These are phyloP conservation scores for Botryotinia narcissicola DNA, from an alignment of 2,329 filamentous ascomycete genomes.

Conservation along the genomic window DNA sequence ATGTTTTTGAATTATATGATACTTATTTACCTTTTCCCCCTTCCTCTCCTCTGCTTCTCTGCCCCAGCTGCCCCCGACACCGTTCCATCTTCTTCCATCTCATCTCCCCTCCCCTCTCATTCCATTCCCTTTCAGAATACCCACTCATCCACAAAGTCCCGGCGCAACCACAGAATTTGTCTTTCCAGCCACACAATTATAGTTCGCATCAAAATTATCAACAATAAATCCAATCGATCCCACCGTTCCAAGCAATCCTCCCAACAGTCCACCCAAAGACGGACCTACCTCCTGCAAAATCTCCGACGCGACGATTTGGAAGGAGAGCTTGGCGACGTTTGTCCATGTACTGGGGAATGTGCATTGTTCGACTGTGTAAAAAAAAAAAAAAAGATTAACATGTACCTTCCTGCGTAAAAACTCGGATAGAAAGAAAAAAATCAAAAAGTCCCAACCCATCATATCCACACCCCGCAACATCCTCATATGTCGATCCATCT, in stretches of 20 bases:
- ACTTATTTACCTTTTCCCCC: no score
- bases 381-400: no score
- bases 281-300: not conserved
- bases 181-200: not conserved
- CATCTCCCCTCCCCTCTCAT: no score
- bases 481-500: not conserved
- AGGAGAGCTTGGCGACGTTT: not conserved
- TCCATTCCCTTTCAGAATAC: not conserved
- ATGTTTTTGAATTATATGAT: no score
- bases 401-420: no score
- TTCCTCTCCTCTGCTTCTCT: no score
- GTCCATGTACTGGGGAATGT: not conserved
- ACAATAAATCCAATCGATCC: not conserved
- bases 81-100: no score
- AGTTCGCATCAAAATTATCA: not conserved
- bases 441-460: not conserved
- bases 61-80: accelerated
- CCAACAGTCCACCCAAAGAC: not conserved
- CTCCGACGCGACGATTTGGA: not conserved
- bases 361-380: not conserved
- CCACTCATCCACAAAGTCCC: not conserved
- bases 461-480: not conserved
- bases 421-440: not conserved
- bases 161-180: not conserved
- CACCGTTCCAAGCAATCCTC: no score